Conservation (phyloP, 148 eudicot genomes). For the Selenicereus undatus region DNA sequence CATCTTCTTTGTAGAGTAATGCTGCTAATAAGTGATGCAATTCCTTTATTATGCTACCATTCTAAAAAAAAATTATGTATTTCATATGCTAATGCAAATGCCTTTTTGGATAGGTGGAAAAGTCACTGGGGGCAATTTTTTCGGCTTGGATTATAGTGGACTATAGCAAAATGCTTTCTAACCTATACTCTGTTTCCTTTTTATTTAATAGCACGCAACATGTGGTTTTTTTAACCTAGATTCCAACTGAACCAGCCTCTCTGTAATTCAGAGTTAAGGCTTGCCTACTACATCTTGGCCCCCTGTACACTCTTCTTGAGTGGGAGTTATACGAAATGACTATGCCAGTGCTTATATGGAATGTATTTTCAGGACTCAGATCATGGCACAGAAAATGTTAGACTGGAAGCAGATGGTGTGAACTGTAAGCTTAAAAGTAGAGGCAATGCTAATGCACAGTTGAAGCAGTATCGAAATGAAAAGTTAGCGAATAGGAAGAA, state of each 20-base stretch:
- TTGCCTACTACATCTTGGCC: no score
- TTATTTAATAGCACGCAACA: no score
- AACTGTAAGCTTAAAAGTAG: constrained; percentile 22
- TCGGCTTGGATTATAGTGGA: no score
- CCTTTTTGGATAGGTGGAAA: no score
- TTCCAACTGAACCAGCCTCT: no score
- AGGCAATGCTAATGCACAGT: constrained; percentile 26
- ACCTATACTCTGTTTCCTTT: no score
- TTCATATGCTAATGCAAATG: background rate
- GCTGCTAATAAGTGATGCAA: background rate
- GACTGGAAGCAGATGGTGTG: constrained; percentile 17
- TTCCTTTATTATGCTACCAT: background rate
- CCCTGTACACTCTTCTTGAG: no score
- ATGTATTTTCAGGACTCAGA: constrained; percentile 29
- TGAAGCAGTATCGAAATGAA: constrained; percentile 29
- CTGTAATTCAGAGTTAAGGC: no score
- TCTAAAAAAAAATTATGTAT: background rate
- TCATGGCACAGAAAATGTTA: constrained; percentile 34
- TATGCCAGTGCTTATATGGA: constrained; percentile 5
- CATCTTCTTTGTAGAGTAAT: background rate
- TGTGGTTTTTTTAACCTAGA: no score
- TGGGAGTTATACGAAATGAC: no score
- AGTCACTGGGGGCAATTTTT: no score
- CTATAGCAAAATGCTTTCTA: no score
- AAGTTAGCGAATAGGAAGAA: constrained; percentile 35